Conservation (phyloP, 768 basidiomycete species). For the Suillus discolor region DNA sequence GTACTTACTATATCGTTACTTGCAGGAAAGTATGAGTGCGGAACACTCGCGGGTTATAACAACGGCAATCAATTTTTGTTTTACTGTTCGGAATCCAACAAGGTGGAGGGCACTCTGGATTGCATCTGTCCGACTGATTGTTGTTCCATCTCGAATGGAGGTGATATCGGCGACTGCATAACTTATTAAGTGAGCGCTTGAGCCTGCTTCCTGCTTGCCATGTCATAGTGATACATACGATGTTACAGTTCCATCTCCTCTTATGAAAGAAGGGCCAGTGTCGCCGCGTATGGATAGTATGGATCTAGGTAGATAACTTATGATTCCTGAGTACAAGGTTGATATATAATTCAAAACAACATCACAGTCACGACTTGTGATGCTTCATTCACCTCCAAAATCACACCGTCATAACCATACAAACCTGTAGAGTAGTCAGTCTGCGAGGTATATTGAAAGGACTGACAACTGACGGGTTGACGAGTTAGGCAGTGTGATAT, state of each 20-base stretch:
- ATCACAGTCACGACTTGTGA: constrained; percentile 78
- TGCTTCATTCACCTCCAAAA: constrained; percentile 76
- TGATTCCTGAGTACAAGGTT: neutral
- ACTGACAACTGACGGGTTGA: constrained; percentile 58
- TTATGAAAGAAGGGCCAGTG: neutral
- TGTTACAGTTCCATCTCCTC: neutral
- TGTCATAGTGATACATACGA: too few species aligned
- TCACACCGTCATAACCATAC: constrained; percentile 79
- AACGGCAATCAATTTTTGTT: neutral
- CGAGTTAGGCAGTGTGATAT: constrained; percentile 65
- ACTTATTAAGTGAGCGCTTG: too few species aligned
- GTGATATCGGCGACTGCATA: too few species aligned
- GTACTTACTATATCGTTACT: neutral
- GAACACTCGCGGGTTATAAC: neutral
- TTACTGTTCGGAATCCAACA: too few species aligned
- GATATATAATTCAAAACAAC: constrained; percentile 50
- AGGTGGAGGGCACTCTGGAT: too few species aligned
- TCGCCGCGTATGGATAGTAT: neutral
- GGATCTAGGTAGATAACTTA: neutral
- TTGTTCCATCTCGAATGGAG: too few species aligned
- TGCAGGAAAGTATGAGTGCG: neutral
- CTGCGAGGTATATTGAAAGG: neutral
- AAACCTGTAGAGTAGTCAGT: constrained; percentile 32
- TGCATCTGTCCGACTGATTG: too few species aligned
- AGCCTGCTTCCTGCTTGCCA: neutral